These are phyloP conservation scores for Ramularia endophylla DNA, from an alignment of 2,329 filamentous ascomycete genomes.

Conservation along the genomic window DNA sequence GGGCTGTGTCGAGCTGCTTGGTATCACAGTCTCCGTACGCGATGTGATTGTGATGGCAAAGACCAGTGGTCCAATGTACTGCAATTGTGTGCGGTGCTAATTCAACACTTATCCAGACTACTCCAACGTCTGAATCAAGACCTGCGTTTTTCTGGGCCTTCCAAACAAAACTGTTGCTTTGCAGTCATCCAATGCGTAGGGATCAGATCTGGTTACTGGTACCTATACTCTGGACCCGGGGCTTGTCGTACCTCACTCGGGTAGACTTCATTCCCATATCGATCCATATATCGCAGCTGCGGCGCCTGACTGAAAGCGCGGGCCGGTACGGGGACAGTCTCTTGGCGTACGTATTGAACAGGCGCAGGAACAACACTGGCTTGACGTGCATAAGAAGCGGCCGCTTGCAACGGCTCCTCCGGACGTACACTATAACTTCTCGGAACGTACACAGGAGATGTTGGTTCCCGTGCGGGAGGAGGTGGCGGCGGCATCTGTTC, in stretches of 20 bases:
- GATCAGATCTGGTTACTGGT: slow-evolving; percentile 12
- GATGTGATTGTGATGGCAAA: too few species aligned
- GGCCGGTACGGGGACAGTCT: slow-evolving; percentile 6
- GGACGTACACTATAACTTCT: slow-evolving; percentile 33
- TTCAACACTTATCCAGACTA: too few species aligned
- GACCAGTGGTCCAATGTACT: too few species aligned
- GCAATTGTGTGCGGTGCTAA: too few species aligned
- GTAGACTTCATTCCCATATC: slow-evolving; percentile 31
- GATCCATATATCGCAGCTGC: slow-evolving; percentile 37
- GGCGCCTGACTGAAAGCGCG: slow-evolving; percentile 16
- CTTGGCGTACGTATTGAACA: slow-evolving; percentile 31
- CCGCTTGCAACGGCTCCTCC: slow-evolving; percentile 47
- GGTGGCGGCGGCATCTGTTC: slow-evolving; percentile 16
- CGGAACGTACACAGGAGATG: slow-evolving; percentile 22
- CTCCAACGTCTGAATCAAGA: too few species aligned
- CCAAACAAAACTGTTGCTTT: neutral
- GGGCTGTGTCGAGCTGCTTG: too few species aligned
- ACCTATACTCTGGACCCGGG: slow-evolving; percentile 22
- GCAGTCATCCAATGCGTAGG: neutral
- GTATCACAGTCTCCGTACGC: too few species aligned
- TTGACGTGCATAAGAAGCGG: slow-evolving; percentile 18
- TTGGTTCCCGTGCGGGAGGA: slow-evolving; percentile 31
- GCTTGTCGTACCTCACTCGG: slow-evolving; percentile 22
- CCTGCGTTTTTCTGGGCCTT: too few species aligned
- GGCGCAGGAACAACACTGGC: slow-evolving; percentile 40